Conservation (phyloP, 2,329 filamentous ascomycete species). For the Didymosphaeria variabile region DNA sequence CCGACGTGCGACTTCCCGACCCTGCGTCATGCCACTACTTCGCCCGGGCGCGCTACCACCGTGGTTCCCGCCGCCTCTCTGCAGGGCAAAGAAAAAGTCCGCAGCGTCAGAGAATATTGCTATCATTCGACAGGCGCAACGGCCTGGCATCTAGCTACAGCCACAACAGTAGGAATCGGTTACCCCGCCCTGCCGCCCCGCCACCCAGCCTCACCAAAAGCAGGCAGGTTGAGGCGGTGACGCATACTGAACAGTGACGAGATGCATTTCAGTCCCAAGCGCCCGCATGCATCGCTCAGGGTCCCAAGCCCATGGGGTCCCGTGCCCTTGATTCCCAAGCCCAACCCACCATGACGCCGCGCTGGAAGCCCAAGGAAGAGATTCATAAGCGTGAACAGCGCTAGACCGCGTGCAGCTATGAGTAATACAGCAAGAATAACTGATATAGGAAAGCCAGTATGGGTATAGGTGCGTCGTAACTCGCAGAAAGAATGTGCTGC, state of each 20-base stretch:
- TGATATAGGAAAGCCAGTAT: conserved; percentile 9
- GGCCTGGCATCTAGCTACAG: conserved; percentile 4
- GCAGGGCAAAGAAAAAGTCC: neutral
- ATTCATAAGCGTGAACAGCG: conserved; percentile 12
- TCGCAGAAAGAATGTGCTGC: neutral
- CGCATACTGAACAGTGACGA: conserved; percentile 7
- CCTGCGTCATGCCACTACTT: conserved; percentile 6
- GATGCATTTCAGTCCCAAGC: conserved; percentile 7
- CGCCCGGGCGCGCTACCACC: neutral
- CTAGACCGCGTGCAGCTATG: neutral
- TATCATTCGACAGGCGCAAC: conserved; percentile 11
- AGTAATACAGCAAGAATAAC: conserved; percentile 6
- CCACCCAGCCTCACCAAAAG: conserved; percentile 5
- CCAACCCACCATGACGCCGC: conserved; percentile 8
- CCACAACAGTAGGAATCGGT: neutral
- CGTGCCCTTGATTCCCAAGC: neutral
- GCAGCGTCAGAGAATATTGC: neutral
- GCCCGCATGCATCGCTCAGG: neutral
- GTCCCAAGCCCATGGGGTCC: neutral
- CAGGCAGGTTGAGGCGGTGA: neutral
- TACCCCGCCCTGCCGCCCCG: conserved; percentile 5
- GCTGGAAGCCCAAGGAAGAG: conserved; percentile 12
- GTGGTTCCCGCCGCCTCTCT: neutral
- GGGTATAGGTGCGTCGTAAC: conserved; percentile 10
- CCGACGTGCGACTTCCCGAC: conserved; percentile 12